These are phyloP conservation scores for Euphorbia tirucalli DNA, from an alignment of 345 rosid species.

Conservation along the genomic window DNA sequence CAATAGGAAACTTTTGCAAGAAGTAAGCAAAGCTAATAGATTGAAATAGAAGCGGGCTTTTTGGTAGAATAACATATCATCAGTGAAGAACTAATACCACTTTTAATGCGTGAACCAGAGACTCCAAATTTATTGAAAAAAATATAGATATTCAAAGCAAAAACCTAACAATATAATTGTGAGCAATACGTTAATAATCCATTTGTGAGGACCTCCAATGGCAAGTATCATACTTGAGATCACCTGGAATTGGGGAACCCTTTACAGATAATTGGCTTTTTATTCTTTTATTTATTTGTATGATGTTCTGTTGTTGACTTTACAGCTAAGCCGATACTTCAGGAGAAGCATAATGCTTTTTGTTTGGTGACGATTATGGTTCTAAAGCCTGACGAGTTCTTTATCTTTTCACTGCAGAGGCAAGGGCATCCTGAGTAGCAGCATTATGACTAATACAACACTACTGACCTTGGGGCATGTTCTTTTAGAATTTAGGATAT, in stretches of 20 bases:
- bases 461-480: background rate
- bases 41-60: background rate
- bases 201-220: too few relatives aligned
- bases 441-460: background rate
- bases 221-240: too few relatives aligned
- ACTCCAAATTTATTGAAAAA: background rate
- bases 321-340: background rate
- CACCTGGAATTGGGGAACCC: background rate
- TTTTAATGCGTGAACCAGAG: background rate
- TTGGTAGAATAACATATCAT: background rate
- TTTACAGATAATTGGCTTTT: background rate
- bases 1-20: background rate
- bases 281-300: background rate
- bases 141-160: background rate
- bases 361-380: too few relatives aligned
- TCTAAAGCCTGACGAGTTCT: background rate
- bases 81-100: background rate
- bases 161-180: background rate
- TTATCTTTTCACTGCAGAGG: background rate
- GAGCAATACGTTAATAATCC: background rate
- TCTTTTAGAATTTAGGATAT: slow-evolving; percentile 1
- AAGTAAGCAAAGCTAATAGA: background rate
- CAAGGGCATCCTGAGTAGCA: background rate
- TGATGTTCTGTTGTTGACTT: background rate
- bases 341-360: background rate